Evolutionary conservation across 495 filamentous ascomycete genomes (phyloP).

Genomic region (Talaromyces nanjingensis): DNA sequence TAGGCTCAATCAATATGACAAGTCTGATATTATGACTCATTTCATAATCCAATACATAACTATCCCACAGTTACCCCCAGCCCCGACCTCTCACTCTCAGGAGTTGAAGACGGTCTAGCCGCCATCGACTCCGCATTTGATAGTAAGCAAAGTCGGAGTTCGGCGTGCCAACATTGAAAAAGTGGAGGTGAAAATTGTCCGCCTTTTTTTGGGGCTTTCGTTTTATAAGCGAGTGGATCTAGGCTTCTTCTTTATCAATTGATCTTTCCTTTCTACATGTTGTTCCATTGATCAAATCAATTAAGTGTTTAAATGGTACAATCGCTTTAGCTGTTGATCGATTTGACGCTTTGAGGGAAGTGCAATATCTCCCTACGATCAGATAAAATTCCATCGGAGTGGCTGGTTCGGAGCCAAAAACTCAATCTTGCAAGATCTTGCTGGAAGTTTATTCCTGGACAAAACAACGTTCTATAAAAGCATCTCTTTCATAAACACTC

Average conservation of each 20-base stretch:
- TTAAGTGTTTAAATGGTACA: not conserved
- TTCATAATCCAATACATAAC: not conserved
- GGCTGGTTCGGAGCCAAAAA: not conserved
- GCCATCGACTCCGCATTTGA: not conserved
- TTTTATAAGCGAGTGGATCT: not conserved
- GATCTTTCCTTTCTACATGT: not conserved
- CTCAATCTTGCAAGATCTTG: not conserved
- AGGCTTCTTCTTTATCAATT: not conserved
- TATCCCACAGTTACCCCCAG: not conserved
- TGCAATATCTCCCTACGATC: not conserved
- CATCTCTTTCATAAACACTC: too few relatives aligned
- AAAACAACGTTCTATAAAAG: not conserved
- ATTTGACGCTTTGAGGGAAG: not conserved
- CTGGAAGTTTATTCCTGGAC: not conserved
- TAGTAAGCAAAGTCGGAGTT: not conserved
- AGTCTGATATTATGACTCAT: not conserved
- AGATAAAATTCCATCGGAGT: not conserved
- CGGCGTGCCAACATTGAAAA: not conserved
- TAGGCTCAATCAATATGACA: not conserved
- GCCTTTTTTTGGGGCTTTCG: not conserved
- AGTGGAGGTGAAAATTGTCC: not conserved
- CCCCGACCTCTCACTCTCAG: not conserved
- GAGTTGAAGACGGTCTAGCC: not conserved
- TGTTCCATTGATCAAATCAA: not conserved
- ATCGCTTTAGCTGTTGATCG: not conserved